Conservation (phyloP, 345 rosid genomes). For the Theobroma cacao region DNA sequence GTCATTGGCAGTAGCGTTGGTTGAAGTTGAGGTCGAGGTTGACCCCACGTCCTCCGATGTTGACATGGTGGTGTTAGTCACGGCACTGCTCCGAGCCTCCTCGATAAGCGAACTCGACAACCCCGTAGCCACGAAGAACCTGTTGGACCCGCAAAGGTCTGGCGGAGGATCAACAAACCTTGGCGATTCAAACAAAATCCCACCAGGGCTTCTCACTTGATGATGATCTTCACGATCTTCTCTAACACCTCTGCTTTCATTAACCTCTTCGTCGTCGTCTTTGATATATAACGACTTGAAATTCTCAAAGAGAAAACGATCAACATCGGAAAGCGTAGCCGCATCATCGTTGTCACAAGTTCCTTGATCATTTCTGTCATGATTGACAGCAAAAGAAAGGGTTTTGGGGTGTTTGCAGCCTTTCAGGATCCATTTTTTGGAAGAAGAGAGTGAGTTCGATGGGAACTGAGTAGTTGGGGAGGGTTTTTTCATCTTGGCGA, state of each 20-base stretch:
- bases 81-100: constrained; percentile 43
- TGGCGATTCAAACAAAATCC: constrained; percentile 35
- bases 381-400: constrained; percentile 45
- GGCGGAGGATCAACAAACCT: constrained; percentile 29
- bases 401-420: constrained; percentile 68
- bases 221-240: constrained; percentile 12
- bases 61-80: constrained; percentile 17
- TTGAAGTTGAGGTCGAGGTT: constrained; percentile 26
- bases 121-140: constrained; percentile 44
- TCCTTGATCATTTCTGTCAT: not conserved
- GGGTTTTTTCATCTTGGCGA: constrained; percentile 60
- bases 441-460: constrained; percentile 28
- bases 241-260: constrained; percentile 3
- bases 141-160: constrained; percentile 34
- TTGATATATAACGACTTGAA: constrained; percentile 69
- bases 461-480: constrained; percentile 33
- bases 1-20: not conserved
- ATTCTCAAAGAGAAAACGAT: constrained; percentile 77
- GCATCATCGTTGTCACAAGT: constrained; percentile 25
- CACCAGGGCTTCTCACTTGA: not conserved
- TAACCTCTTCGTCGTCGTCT: constrained; percentile 32
- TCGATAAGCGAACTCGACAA: constrained; percentile 45
- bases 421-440: constrained; percentile 47
- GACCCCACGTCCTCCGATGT: constrained; percentile 26
- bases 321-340: constrained; percentile 77